phyloP scores from a whole-genome alignment of 2,329 filamentous ascomycete genomes.

The Paracorniculantispora psalliotae region DNA sequence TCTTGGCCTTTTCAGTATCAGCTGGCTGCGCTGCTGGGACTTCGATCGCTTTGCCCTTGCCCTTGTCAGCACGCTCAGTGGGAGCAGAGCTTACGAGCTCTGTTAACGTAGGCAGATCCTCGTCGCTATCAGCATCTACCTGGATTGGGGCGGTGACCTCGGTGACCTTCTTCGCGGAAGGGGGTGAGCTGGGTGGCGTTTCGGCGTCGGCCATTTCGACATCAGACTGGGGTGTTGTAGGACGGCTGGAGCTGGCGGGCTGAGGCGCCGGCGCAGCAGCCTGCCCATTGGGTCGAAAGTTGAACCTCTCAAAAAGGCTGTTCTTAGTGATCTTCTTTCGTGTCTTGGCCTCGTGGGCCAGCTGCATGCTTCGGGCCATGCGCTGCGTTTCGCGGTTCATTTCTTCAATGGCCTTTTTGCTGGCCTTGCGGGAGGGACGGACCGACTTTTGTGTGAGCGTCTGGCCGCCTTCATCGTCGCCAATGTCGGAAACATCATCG shows the following conservation, averaged over 20 bases:
- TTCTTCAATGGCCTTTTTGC: slow-evolving; percentile 90
- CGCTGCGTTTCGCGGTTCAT: slow-evolving; percentile 94
- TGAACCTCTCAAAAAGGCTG: slow-evolving; percentile 79
- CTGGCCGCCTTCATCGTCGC: slow-evolving; percentile 58
- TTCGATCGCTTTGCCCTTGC: slow-evolving; percentile 51
- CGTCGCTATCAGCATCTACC: slow-evolving; percentile 23
- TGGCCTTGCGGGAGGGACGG: slow-evolving; percentile 74
- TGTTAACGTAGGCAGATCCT: slow-evolving; percentile 35
- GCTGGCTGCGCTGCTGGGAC: slow-evolving; percentile 14
- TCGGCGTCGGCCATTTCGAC: slow-evolving; percentile 46
- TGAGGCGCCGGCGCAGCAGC: slow-evolving; percentile 24
- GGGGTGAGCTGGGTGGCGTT: slow-evolving; percentile 70
- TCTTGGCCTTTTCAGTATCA: slow-evolving; percentile 32
- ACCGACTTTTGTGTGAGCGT: slow-evolving; percentile 58
- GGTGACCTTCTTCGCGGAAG: slow-evolving; percentile 30
- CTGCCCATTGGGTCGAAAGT: slow-evolving; percentile 53
- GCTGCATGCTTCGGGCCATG: slow-evolving; percentile 81
- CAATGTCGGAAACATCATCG: slow-evolving; percentile 47
- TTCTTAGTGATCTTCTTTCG: slow-evolving; percentile 86
- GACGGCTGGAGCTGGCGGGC: slow-evolving; percentile 52
- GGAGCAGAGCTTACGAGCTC: slow-evolving; percentile 24
- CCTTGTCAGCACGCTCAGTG: slow-evolving; percentile 44
- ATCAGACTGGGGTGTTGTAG: slow-evolving; percentile 48
- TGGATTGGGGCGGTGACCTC: slow-evolving; percentile 12
- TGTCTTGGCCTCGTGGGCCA: slow-evolving; percentile 83